Base-by-base conservation (phyloP, 495 filamentous ascomycete species). In the Daldinia decipiens region DNA sequence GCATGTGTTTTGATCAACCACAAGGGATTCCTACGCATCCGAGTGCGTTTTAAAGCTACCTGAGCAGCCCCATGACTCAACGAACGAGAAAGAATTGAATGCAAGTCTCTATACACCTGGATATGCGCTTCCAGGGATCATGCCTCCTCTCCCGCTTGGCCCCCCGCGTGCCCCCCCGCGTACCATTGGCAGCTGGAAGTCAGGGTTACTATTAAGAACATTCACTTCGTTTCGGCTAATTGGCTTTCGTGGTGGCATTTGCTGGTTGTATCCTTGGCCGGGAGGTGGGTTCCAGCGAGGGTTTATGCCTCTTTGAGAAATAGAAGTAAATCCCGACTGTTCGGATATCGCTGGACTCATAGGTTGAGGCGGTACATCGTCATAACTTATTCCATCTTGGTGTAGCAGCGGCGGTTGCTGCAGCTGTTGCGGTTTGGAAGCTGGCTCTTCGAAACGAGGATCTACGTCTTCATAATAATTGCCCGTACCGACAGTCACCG, bases 391-490 rank as follows among this genome's bases (percentile, higher is more conserved):
- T 34, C 51, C 76, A 63, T 78, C 79, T 59, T 61, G 79, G 39
- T 59, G 66, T 56, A 74, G 53, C 56, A 65, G 73, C n/a, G 40
- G 6, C 40, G n/a, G 26, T 53, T 31, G 50, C 13, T 34, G 61
- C 15, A 62, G 63, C 69, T 75, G 58, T 77, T 72, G 59, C 53
- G 74, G 74, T 72, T 62, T 71, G 65, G 71, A 75, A 47, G 75
- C 64, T 61, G 79, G 73, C 26, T 81, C 77, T 53, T 82, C 91
- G 77, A 98, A 99, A 40, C 90, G 90, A 27, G 95, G 95, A 62
- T 96, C 94, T 21, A 95, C 90, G 76, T 98, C 95, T 85, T 99
- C 95, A 75, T 95, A 97, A 80, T 98, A 98, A 63, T 86, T 79
- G 77, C 54, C 86, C 77, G 50, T 76, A 76, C 79, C 86, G 80